Evolutionary conservation across 495 filamentous ascomycete species (phyloP).

Genomic region (Sphaerosporella brunnea): DNA sequence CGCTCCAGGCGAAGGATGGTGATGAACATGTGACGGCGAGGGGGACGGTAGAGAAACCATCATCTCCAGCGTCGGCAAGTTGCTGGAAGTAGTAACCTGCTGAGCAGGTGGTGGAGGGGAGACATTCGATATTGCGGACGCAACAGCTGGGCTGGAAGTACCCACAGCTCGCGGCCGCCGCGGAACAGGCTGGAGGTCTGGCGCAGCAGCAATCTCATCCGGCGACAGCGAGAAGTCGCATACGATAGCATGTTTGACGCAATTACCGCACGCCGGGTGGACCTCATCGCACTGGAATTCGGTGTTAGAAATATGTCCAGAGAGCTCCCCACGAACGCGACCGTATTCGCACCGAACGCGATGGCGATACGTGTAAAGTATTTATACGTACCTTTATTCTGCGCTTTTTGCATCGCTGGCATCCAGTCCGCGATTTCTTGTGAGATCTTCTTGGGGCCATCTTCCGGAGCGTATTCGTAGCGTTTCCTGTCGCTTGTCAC

Average conservation of each 20-base stretch:
- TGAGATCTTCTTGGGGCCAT: constrained; percentile 44
- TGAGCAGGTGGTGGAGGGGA: background rate
- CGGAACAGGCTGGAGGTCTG: background rate
- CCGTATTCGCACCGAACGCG: background rate
- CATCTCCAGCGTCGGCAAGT: background rate
- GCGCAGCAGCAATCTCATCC: background rate
- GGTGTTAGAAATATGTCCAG: too few relatives aligned
- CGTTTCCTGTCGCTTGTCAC: too few relatives aligned
- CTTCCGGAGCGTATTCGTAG: too few relatives aligned
- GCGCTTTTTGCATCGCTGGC: constrained; percentile 41
- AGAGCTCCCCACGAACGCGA: too few relatives aligned
- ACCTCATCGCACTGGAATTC: constrained; percentile 50
- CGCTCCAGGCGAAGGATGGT: background rate
- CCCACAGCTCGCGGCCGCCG: too few relatives aligned
- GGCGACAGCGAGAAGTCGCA: constrained; percentile 35
- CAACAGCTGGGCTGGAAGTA: too few relatives aligned
- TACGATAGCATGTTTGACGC: constrained; percentile 42
- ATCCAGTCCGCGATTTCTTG: constrained; percentile 45
- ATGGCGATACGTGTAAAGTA: background rate
- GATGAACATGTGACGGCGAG: background rate
- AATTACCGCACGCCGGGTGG: constrained; percentile 44
- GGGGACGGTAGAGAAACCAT: background rate
- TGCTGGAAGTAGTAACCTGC: background rate
- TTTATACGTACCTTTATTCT: constrained; percentile 40
- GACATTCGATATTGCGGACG: too few relatives aligned